These are phyloP conservation scores for Leccinum longicurvipes DNA, from an alignment of 768 basidiomycete species.

Conservation along the genomic window DNA sequence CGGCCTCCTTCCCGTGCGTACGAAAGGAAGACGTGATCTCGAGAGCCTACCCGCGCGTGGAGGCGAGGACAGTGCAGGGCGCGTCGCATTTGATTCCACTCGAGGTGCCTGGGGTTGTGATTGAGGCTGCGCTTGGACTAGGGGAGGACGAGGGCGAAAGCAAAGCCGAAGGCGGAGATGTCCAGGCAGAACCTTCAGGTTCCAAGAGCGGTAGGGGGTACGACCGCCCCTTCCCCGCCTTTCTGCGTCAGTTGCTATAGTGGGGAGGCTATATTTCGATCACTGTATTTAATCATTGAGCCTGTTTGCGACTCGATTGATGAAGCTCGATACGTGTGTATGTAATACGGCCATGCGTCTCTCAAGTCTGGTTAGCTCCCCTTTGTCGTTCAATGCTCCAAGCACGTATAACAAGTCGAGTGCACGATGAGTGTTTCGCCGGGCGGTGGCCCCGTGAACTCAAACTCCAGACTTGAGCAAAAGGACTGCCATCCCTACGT, in stretches of 20 bases:
- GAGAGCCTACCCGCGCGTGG: slow-evolving; percentile 5
- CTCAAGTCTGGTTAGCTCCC: slow-evolving; percentile 96
- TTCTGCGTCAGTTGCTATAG: too few relatives aligned
- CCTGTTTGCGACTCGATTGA: too few relatives aligned
- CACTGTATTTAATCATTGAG: too few relatives aligned
- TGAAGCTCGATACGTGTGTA: too few relatives aligned
- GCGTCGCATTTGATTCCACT: slow-evolving; percentile 12
- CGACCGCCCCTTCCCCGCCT: too few relatives aligned
- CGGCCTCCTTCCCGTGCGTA: neutral
- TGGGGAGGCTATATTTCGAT: too few relatives aligned
- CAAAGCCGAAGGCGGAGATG: too few relatives aligned
- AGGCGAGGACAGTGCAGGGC: slow-evolving; percentile 5
- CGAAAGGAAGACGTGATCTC: neutral
- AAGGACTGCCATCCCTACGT: slow-evolving; percentile 94
- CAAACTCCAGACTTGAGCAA: slow-evolving; percentile 69
- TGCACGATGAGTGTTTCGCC: slow-evolving; percentile 93
- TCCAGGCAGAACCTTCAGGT: too few relatives aligned
- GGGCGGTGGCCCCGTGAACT: slow-evolving; percentile 97
- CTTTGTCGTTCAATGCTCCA: slow-evolving; percentile 92
- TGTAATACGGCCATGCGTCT: slow-evolving; percentile 98
- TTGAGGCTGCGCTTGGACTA: slow-evolving; percentile 11
- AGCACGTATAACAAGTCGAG: slow-evolving; percentile 92
- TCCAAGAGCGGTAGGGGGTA: too few relatives aligned
- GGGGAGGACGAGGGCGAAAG: too few relatives aligned
- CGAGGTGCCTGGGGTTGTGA: slow-evolving; percentile 13